Evolutionary conservation across 345 rosid genomes (phyloP).

Genomic region (Syzygium grande): DNA sequence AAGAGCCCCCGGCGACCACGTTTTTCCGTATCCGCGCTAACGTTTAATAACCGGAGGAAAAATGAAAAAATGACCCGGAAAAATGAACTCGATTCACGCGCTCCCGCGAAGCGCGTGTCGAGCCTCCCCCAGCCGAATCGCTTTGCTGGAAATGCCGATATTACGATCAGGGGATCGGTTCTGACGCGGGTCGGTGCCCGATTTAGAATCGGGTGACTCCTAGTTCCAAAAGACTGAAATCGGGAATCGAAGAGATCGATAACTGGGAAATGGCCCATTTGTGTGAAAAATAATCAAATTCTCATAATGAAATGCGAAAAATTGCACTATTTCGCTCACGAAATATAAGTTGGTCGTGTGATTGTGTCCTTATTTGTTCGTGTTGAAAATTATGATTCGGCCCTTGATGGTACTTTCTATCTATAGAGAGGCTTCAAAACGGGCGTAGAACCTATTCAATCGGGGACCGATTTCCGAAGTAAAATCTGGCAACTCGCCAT

Average conservation of each 20-base stretch:
- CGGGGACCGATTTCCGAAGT: accelerated
- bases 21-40: not conserved
- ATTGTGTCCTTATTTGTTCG: not conserved
- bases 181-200: not conserved
- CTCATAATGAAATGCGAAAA: not conserved
- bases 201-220: not conserved
- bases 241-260: not conserved
- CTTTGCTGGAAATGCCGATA: not conserved
- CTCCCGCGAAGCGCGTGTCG: not conserved
- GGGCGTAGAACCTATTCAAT: not conserved
- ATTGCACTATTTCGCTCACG: accelerated
- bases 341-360: accelerated
- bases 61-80: not conserved
- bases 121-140: not conserved
- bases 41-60: not conserved
- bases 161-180: not conserved
- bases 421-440: not conserved
- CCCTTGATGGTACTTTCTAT: not conserved
- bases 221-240: not conserved
- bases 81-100: not conserved
- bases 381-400: not conserved
- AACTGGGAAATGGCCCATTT: not conserved
- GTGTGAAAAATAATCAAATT: not conserved
- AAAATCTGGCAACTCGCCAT: not conserved
- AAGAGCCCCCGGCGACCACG: not conserved